Base-by-base conservation (phyloP, 192 early-diverging fungal genomes). In the Backusella tarrabulga region DNA sequence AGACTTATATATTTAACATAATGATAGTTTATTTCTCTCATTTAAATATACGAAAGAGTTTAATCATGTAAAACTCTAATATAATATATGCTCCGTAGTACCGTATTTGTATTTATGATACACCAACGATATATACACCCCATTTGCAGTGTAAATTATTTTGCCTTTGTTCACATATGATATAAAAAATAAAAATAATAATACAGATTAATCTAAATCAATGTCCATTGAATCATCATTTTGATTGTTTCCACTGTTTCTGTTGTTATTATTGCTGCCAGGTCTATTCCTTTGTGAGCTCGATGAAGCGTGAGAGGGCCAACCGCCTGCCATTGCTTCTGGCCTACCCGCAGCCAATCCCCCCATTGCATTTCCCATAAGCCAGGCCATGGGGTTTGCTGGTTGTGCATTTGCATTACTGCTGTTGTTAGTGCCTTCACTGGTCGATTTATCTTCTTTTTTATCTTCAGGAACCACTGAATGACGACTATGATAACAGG, bases 401-500 rank as follows among this genome's bases (percentile, higher is more conserved):
- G 56, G 12, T 63, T 3, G 41, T 72, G 41, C 6, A 32, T 21
- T 44, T 15, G 8, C 12, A 23, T 41, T 42, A 44, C 23, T 41
- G 29, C 34, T 72, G 44, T 50, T 50, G 6, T 29, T 50, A 2
- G 56, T 14, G 9, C 56, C 29, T 26, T 63, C 56, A 26, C 42
- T 44, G 17, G 41, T 72, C 15, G 40, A 44, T 36, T 68, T 68
- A 35, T 68, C 35, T 32, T 72, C 71, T 29, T 72, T 42, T 72
- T 72, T 29, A 4, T 29, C 26, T 63, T 67, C 70, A 46, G 77
- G 60, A 21, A 21, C 29, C 3, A 78, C 77, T 21, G 71, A 72
- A 50, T 78, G 77, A 38, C 77, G 77, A 46, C 77, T 78, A 67
- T 15, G 23, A 56, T 15, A 66, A 63, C 1, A 9, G 23, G 12